Conservation (phyloP, 108 stramenopile genomes). For the Chaetoceros tenuissimus region DNA sequence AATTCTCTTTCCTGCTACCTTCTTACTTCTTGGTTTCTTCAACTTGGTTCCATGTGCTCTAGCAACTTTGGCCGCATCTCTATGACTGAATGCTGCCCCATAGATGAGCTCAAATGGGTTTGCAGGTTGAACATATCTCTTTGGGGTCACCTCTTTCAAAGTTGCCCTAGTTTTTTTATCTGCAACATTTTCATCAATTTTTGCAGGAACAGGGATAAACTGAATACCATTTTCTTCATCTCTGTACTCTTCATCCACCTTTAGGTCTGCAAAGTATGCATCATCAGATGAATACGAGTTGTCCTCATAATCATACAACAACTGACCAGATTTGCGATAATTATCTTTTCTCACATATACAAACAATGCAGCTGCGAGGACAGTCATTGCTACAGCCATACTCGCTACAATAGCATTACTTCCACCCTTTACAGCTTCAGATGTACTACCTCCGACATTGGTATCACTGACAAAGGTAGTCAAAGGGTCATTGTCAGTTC, state of each 20-base stretch:
- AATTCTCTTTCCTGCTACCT: neutral
- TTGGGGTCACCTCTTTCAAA: constrained; percentile 5
- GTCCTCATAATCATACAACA: neutral
- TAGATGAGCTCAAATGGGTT: neutral
- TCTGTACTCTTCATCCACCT: neutral
- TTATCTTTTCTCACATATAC: neutral
- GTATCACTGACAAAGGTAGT: neutral
- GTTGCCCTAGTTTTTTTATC: constrained; percentile 11
- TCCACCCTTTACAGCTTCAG: neutral
- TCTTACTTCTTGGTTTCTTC: neutral
- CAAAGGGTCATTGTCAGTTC: too few relatives aligned
- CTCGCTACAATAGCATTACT: neutral
- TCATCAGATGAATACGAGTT: neutral
- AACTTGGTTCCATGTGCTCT: neutral
- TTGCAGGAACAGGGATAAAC: neutral
- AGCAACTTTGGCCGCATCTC: neutral
- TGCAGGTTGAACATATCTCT: neutral
- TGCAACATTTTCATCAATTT: neutral
- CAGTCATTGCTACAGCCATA: neutral
- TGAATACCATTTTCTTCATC: neutral
- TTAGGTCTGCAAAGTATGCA: neutral
- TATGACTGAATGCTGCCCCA: neutral
- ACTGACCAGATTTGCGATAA: neutral
- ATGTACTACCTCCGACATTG: neutral
- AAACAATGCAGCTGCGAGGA: neutral